Evolutionary conservation across 2,329 filamentous ascomycete species (phyloP).

Genomic region (Ceratocystis smalleyi): DNA sequence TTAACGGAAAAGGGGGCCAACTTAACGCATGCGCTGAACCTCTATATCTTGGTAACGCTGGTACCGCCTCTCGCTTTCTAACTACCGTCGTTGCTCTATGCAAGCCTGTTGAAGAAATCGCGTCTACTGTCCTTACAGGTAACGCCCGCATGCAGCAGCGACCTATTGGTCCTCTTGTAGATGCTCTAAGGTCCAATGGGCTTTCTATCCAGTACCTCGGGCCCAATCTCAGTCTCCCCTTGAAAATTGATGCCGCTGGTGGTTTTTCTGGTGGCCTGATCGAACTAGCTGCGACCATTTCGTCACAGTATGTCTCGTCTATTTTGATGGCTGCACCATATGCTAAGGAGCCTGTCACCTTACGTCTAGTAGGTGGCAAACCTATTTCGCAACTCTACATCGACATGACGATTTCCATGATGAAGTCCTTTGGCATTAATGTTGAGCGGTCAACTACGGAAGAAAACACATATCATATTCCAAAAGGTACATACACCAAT

Average conservation of each 20-base stretch:
- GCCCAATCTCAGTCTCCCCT: conserved; percentile 65
- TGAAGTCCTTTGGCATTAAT: conserved; percentile 74
- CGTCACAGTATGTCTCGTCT: conserved; percentile 97
- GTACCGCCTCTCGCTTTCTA: conserved; percentile 87
- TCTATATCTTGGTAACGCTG: conserved; percentile 89
- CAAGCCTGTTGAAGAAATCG: conserved; percentile 42
- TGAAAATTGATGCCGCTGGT: conserved; percentile 66
- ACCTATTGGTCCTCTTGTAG: conserved; percentile 83
- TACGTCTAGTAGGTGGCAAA: conserved; percentile 86
- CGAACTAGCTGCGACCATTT: conserved; percentile 84
- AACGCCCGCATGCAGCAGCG: conserved; percentile 93
- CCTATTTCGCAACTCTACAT: conserved; percentile 96
- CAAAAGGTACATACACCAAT: conserved; percentile 67
- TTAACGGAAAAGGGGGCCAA: conserved; percentile 78
- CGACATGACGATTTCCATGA: conserved; percentile 98
- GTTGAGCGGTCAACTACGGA: conserved; percentile 65
- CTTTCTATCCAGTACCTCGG: conserved; percentile 78
- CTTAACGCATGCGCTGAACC: conserved; percentile 60
- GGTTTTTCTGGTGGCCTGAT: conserved; percentile 79
- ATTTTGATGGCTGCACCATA: conserved; percentile 95
- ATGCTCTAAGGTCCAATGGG: conserved; percentile 74
- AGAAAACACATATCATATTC: conserved; percentile 85
- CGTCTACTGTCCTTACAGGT: conserved; percentile 68
- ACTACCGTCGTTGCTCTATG: conserved; percentile 84
- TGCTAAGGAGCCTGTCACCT: conserved; percentile 80